Evolutionary conservation across 2,329 filamentous ascomycete species (phyloP), one percentile per base, ranked within the genome.

Genomic region (Aspergillus glaucus): DNA sequence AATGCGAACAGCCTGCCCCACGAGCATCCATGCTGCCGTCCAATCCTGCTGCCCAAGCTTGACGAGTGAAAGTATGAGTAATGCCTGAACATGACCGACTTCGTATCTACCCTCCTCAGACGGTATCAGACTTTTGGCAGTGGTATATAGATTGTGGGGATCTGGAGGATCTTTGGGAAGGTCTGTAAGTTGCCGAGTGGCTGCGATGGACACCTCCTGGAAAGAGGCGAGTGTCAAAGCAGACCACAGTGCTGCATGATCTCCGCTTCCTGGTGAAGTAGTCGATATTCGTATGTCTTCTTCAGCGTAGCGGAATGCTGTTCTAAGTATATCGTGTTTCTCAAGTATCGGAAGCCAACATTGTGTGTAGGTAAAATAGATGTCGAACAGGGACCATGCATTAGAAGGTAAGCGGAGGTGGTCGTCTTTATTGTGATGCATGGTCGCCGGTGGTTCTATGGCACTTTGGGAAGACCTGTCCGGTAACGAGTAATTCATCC

Each of bases 291-390:
- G 54, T 10, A 56, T 56, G 30, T 64, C 59, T 17, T 59, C 56
- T 51, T 66, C 61, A 12, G 58, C 56, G 24, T 66, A 63, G 30
- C 61, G 63, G 34, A 64, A 67, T 12, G 64, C 64, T 28, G 79
- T 81, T 22, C 76, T 76, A 26, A 85, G 70, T 4, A 87, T 70
- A 39, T 78, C 76, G 44, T 85, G 79, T 53, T 83, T 85, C 54
- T 88, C 83, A 9, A 85, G 73, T 22, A 91, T 82, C 0, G 87
- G 87, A 22, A 91, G 75, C 87, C 87, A 91, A 46, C 79, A 82
- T 62, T 90, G 85, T 0, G 84, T 87, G 57, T 87, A 88, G 1
- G 85, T 80, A 51, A 88, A 86, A 62, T 88, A 90, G 4, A 86
- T 76, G 55, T 89, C 84, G 36, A 90, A 69, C 3, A 90, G 74